Conservation (phyloP, 2,329 filamentous ascomycete species). For the Talaromyces piceae region DNA sequence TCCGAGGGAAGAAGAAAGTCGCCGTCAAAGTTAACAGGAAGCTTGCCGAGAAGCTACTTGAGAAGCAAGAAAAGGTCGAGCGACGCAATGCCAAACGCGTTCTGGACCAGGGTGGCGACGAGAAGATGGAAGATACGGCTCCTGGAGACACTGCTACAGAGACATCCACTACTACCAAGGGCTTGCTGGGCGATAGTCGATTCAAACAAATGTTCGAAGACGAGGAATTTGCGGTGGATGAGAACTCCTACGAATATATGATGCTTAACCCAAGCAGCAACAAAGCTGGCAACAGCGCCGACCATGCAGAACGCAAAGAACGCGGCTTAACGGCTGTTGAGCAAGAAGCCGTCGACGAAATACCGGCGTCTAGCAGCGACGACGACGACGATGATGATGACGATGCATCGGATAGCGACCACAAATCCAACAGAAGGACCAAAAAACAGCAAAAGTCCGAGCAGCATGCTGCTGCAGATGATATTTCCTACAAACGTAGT, state of each 20-base stretch:
- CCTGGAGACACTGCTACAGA: constrained; percentile 15
- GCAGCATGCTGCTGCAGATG: constrained; percentile 35
- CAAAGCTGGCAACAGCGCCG: constrained; percentile 28
- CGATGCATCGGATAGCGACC: constrained; percentile 18
- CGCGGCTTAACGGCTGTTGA: constrained; percentile 56
- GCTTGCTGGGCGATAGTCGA: constrained; percentile 73
- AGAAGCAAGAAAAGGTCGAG: constrained; percentile 52
- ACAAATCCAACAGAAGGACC: constrained; percentile 15
- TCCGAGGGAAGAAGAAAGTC: constrained; percentile 89
- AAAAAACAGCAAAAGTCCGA: constrained; percentile 15
- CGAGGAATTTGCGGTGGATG: constrained; percentile 86
- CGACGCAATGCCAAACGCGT: constrained; percentile 38
- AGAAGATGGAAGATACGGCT: constrained; percentile 29
- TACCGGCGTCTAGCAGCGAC: constrained; percentile 35
- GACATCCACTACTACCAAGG: constrained; percentile 41
- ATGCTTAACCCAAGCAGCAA: constrained; percentile 81
- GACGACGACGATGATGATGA: constrained; percentile 16
- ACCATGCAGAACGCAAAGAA: constrained; percentile 25
- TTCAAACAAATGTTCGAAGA: constrained; percentile 88
- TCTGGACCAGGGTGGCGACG: constrained; percentile 52
- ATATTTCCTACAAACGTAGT: constrained; percentile 50
- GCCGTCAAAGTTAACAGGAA: constrained; percentile 75
- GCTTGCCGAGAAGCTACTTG: constrained; percentile 55
- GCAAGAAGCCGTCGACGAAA: constrained; percentile 51
- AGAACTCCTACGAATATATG: constrained; percentile 78